phyloP scores from a whole-genome alignment of 2,329 filamentous ascomycete species.

The Paramyrothecium roridum region DNA sequence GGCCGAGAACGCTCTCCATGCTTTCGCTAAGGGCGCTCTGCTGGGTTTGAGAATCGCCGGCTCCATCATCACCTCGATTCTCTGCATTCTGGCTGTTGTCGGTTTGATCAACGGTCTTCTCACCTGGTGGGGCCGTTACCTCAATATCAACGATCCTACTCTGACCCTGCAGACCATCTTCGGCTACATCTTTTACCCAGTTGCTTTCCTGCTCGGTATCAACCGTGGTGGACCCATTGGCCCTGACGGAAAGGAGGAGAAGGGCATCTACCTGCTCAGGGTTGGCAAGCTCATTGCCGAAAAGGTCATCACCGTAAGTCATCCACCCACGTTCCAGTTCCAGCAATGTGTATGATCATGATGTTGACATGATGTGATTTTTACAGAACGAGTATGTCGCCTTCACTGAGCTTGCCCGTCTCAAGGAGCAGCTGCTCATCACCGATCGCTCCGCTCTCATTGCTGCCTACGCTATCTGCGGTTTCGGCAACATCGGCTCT shows the following conservation, averaged over 20 bases:
- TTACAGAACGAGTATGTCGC: conserved; percentile 73
- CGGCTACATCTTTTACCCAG: conserved; percentile 73
- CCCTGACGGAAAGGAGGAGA: conserved; percentile 38
- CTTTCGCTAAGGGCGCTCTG: conserved; percentile 82
- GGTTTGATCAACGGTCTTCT: conserved; percentile 72
- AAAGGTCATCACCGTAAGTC: conserved; percentile 71
- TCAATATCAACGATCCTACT: conserved; percentile 67
- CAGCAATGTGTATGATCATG: background rate
- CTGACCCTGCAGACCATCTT: conserved; percentile 71
- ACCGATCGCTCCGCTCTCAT: conserved; percentile 57
- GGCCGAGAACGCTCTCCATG: conserved; percentile 78
- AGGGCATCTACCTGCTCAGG: conserved; percentile 47
- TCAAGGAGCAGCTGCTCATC: conserved; percentile 55
- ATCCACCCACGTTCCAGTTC: background rate
- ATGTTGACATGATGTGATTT: background rate
- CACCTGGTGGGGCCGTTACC: conserved; percentile 79
- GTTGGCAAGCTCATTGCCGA: conserved; percentile 78
- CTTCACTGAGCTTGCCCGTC: conserved; percentile 55
- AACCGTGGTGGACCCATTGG: conserved; percentile 32
- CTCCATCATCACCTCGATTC: conserved; percentile 75
- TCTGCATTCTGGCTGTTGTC: conserved; percentile 79
- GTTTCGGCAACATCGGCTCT: conserved; percentile 82
- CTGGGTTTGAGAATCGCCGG: conserved; percentile 82
- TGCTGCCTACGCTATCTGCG: conserved; percentile 80
- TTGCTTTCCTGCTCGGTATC: conserved; percentile 80